A percentile compares a stretch with the other conserved stretches of the same genome.
These are phyloP conservation scores for Vachellia collinsii DNA, from an alignment of 306 rosid species.

Conservation along the genomic window DNA sequence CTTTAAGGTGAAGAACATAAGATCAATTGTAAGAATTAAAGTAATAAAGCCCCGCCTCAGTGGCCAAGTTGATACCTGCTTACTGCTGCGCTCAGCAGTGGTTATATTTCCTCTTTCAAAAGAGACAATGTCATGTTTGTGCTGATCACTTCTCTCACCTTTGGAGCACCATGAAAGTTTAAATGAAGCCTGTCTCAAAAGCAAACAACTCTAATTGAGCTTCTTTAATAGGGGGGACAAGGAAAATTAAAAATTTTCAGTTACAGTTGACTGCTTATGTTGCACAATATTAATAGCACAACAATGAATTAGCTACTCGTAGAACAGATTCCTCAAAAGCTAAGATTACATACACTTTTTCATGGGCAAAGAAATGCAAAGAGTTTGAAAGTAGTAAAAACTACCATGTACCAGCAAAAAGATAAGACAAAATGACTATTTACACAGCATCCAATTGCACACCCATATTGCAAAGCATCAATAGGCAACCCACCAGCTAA, in stretches of 20 bases:
- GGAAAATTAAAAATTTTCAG: constrained; percentile 12
- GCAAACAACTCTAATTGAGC: not conserved
- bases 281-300: not conserved
- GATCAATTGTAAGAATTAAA: constrained; percentile 6
- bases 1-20: constrained; percentile 3
- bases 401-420: constrained; percentile 17
- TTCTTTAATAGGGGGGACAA: not conserved
- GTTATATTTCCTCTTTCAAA: constrained; percentile 97
- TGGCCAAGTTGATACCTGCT: constrained; percentile 65
- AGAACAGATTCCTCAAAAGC: constrained; percentile 32
- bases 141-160: constrained; percentile 84
- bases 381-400: constrained; percentile 25
- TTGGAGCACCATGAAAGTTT: constrained; percentile 91
- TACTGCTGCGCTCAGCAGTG: constrained; percentile 97
- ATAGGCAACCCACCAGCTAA: constrained; percentile 27
- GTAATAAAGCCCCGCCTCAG: constrained; percentile 32
- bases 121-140: constrained; percentile 93
- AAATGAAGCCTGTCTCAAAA: constrained; percentile 76
- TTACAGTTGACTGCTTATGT: constrained; percentile 27
- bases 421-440: constrained; percentile 1
- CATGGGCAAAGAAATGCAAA: constrained; percentile 22
- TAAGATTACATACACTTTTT: constrained; percentile 25
- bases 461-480: constrained; percentile 20
- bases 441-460: not conserved
- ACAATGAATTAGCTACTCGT: constrained; percentile 17